Base-by-base conservation (phyloP, 345 rosid genomes). In the Mercurialis annua region DNA sequence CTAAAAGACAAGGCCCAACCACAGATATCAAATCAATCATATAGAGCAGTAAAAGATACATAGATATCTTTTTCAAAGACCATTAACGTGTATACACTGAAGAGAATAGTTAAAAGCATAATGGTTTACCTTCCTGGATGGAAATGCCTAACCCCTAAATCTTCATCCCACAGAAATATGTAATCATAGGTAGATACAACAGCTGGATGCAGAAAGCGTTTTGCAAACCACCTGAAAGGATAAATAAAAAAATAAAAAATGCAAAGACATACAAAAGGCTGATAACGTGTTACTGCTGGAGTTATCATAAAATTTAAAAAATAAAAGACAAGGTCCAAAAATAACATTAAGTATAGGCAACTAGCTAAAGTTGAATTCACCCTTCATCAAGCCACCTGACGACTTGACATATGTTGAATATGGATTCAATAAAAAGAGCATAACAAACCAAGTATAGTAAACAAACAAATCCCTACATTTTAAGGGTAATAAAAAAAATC, bases 151-250 rank as follows among this genome's bases (percentile, higher is more conserved):
- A 89, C 95, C 61, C 98, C 99, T 65, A 94, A 82, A 83, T 94
- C 99, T 85, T 94, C 98, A 36, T 94, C 99, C 97, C 98, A 91
- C 27, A 94, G 93, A 73, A 94, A 94, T 76, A 94, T 71, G 72
- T 91, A 94, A 82, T 94, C 97, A 58, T 94, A 94, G 52, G 63
- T 60, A 31, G 92, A 81, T 47, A 91, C 98, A 2, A 94, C 73
- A 63, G 85, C 93, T 23, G 99, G 99, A 81, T 94, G 99, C 44
- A 94, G 85, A 76, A 94, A 94, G 12, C 99, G 93, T 73, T 94
- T 91, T 3, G 98, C 99, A 52, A 89, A 94, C 99, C 99, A 94
- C 99, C 99, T 94, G 80, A 76, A 68, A 70, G 47, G 42, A 59
- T 38, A 44, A 69, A 40, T 17, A 24, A 12, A 47, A 29, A 20